Conservation (phyloP, 2,329 filamentous ascomycete genomes). For the Torrubiellomyces zombiae region DNA sequence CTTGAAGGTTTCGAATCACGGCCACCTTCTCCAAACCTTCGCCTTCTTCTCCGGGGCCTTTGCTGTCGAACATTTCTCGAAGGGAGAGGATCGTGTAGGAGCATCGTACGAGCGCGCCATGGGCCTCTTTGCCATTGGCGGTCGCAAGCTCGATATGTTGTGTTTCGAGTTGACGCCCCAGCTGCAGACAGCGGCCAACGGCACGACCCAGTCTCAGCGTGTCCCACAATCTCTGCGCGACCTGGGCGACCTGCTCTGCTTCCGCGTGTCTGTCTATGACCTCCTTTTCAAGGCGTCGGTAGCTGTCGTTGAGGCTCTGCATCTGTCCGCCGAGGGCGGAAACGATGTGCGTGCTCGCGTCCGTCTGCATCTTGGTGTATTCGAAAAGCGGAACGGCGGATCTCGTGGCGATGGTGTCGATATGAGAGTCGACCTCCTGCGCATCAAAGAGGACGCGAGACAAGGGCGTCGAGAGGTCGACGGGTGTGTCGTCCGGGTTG, state of each 20-base stretch:
- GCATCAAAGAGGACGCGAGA: constrained; percentile 91
- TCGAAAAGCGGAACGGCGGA: constrained; percentile 66
- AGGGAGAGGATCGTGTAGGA: constrained; percentile 64
- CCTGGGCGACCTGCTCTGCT: constrained; percentile 65
- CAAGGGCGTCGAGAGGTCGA: constrained; percentile 87
- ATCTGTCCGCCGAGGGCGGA: constrained; percentile 67
- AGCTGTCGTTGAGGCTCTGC: constrained; percentile 64
- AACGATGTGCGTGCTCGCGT: constrained; percentile 56
- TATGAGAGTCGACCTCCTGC: constrained; percentile 92
- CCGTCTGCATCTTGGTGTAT: constrained; percentile 59
- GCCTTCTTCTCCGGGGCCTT: constrained; percentile 56
- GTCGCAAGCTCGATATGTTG: constrained; percentile 51
- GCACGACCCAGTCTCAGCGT: constrained; percentile 62
- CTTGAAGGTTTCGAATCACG: constrained; percentile 53
- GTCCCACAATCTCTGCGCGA: constrained; percentile 64
- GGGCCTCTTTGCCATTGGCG: constrained; percentile 45
- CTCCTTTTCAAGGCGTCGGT: constrained; percentile 70
- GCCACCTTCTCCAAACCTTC: constrained; percentile 59
- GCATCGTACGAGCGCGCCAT: constrained; percentile 65
- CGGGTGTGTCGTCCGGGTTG: constrained; percentile 72
- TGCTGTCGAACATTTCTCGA: constrained; percentile 52
- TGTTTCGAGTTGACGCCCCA: constrained; percentile 77
- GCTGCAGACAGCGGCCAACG: constrained; percentile 60
- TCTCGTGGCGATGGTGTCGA: constrained; percentile 74
- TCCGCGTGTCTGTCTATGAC: constrained; percentile 73